Conservation (phyloP, 192 early-diverging fungal species). For the Coemansia sp. region DNA sequence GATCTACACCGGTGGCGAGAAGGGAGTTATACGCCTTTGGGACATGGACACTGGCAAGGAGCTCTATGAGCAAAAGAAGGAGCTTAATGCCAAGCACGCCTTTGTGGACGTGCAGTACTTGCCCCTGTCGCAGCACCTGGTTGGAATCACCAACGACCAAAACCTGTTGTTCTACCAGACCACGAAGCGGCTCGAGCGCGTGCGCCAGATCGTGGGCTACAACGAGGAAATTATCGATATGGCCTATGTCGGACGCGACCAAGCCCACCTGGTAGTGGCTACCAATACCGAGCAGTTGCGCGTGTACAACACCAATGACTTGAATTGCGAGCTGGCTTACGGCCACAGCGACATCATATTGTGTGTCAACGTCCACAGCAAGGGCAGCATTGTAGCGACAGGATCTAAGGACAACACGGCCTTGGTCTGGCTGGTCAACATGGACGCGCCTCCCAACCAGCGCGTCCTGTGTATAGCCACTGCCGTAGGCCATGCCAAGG, state of each 20-base stretch:
- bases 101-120: constrained; percentile 76
- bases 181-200: constrained; percentile 56
- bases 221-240: constrained; percentile 97
- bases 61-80: constrained; percentile 67
- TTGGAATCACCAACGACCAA: constrained; percentile 87
- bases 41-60: constrained; percentile 75
- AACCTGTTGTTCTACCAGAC: constrained; percentile 84
- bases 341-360: constrained; percentile 92
- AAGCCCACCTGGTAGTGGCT: constrained; percentile 82
- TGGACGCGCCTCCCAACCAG: constrained; percentile 59
- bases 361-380: constrained; percentile 68
- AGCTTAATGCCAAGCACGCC: constrained; percentile 75
- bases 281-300: constrained; percentile 94
- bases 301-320: constrained; percentile 77
- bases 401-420: constrained; percentile 94
- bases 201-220: constrained; percentile 90
- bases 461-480: constrained; percentile 69
- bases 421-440: constrained; percentile 76
- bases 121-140: constrained; percentile 59
- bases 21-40: constrained; percentile 85
- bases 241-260: constrained; percentile 71
- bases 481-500: constrained; percentile 90
- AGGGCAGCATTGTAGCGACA: constrained; percentile 74
- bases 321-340: constrained; percentile 84
- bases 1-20: constrained; percentile 88